These are phyloP conservation scores for Papiliotrema terrestris DNA, from an alignment of 1,284 basidiomycete genomes.

Conservation along the genomic window DNA sequence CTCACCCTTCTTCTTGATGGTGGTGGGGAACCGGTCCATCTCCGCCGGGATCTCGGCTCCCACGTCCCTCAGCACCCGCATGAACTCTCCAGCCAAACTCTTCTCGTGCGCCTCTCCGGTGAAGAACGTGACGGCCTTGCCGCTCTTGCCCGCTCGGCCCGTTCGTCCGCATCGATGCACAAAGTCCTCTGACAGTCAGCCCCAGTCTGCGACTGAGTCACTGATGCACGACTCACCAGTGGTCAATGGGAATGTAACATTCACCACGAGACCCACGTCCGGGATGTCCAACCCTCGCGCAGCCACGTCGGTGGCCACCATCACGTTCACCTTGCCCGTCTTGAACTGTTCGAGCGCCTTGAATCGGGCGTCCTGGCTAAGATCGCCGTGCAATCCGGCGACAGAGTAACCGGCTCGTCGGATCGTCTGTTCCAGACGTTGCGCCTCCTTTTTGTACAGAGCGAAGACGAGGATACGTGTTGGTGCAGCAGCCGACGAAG, in stretches of 20 bases:
- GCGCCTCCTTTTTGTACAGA: slow-evolving; percentile 96
- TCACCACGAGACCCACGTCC: slow-evolving; percentile 85
- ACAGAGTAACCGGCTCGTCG: slow-evolving; percentile 76
- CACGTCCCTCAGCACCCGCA: slow-evolving; percentile 83
- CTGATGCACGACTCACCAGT: slow-evolving; percentile 59
- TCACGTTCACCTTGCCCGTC: slow-evolving; percentile 71
- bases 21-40: slow-evolving; percentile 87
- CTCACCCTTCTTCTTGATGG: slow-evolving; percentile 88
- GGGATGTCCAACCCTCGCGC: slow-evolving; percentile 96
- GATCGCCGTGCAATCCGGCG: slow-evolving; percentile 87
- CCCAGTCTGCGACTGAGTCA: not conserved
- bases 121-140: slow-evolving; percentile 96
- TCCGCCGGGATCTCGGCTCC: slow-evolving; percentile 67
- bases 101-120: slow-evolving; percentile 82
- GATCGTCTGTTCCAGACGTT: slow-evolving; percentile 80
- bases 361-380: slow-evolving; percentile 82
- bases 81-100: slow-evolving; percentile 89
- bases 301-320: slow-evolving; percentile 97
- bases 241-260: slow-evolving; percentile 96
- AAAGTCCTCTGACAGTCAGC: slow-evolving; percentile 59
- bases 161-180: slow-evolving; percentile 97
- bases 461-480: slow-evolving; percentile 89
- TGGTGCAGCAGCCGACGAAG: slow-evolving; percentile 45
- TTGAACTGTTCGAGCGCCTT: slow-evolving; percentile 88
- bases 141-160: slow-evolving; percentile 84